phyloP scores from a whole-genome alignment of 441 rosid species.

The Hypseocharis bilobata region DNA sequence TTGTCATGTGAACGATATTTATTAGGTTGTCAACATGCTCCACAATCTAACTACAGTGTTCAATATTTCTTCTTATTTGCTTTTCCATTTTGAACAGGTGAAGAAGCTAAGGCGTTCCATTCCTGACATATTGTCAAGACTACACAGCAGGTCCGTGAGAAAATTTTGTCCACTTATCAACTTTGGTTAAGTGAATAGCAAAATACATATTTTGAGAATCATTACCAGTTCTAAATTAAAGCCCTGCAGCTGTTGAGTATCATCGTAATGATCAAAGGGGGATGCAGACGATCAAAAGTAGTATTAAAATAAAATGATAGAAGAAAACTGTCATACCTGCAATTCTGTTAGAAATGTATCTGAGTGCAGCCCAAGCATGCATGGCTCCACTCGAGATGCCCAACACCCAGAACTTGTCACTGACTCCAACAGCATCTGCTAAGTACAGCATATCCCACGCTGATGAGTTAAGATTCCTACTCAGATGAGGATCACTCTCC shows the following conservation, averaged over 20 bases:
- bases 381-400: constrained; percentile 58
- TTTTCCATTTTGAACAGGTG: background rate
- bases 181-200: background rate
- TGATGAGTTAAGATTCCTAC: constrained; percentile 53
- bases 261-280: background rate
- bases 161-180: background rate
- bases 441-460: constrained; percentile 48
- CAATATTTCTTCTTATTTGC: background rate
- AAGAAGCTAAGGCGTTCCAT: background rate
- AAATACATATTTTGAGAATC: background rate
- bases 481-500: constrained; percentile 63
- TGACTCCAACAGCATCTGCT: constrained; percentile 43
- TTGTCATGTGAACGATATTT: background rate
- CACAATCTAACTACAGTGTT: background rate
- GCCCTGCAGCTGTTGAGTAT: background rate
- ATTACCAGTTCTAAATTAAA: background rate
- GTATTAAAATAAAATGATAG: background rate
- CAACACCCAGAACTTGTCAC: constrained; percentile 52
- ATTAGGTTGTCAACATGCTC: background rate
- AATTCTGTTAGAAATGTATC: constrained; percentile 43
- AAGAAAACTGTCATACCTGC: constrained; percentile 34
- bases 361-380: constrained; percentile 63
- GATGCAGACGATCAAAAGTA: background rate
- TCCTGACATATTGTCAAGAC: background rate
- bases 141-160: background rate